Evolutionary conservation across 2,329 filamentous ascomycete species (phyloP).

Genomic region (Venturia asperata): DNA sequence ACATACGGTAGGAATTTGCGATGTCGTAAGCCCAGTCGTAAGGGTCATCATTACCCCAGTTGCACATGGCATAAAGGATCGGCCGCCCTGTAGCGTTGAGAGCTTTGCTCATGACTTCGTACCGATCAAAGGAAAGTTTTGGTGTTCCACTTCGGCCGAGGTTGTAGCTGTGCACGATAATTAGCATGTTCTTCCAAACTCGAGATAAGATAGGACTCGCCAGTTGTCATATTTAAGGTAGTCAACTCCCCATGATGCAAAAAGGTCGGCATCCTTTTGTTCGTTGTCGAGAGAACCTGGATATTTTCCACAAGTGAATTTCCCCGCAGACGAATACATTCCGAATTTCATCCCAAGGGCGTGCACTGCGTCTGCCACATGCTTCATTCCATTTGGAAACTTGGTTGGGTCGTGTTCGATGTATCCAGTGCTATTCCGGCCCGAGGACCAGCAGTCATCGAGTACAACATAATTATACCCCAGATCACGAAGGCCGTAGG

Average conservation of each 20-base stretch:
- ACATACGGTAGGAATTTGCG: constrained; percentile 41
- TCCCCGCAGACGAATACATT: constrained; percentile 46
- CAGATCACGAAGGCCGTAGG: constrained; percentile 41
- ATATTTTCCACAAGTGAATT: constrained; percentile 35
- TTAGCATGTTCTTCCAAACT: background rate
- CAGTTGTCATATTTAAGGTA: constrained; percentile 54
- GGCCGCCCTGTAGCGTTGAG: constrained; percentile 40
- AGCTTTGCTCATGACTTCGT: constrained; percentile 43
- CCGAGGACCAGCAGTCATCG: constrained; percentile 48
- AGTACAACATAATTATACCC: constrained; percentile 47
- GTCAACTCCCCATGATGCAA: constrained; percentile 43
- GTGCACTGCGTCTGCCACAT: constrained; percentile 44
- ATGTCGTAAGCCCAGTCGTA: constrained; percentile 43
- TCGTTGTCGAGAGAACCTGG: constrained; percentile 45
- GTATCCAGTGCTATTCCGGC: constrained; percentile 39
- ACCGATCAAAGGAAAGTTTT: constrained; percentile 41
- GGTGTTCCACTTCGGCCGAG: constrained; percentile 45
- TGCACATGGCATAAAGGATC: constrained; percentile 43
- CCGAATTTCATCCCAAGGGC: constrained; percentile 44
- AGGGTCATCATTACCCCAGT: constrained; percentile 40
- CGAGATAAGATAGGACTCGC: constrained; percentile 15
- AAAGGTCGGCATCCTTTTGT: constrained; percentile 46
- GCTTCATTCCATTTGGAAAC: constrained; percentile 43
- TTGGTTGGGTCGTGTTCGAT: constrained; percentile 29
- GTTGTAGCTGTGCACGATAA: constrained; percentile 35